Conservation (phyloP, 352 stramenopile genomes). For the Phytopythium aichiense region DNA sequence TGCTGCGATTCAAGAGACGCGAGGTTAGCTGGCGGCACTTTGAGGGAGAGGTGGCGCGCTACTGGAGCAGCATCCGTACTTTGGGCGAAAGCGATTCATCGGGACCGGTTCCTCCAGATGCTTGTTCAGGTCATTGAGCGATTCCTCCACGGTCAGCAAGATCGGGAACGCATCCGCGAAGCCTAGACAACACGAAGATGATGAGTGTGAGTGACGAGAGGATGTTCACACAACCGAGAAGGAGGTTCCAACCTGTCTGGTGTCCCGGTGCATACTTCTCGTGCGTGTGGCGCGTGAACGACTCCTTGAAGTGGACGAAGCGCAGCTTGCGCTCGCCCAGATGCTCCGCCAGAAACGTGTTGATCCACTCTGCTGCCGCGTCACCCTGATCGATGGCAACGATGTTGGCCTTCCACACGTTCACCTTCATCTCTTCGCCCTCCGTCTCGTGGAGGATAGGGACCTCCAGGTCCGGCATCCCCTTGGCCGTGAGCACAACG, state of each 20-base stretch:
- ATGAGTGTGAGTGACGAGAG: neutral
- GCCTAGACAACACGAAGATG: constrained; percentile 11
- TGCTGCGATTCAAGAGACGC: constrained; percentile 23
- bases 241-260: constrained; percentile 25
- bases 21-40: neutral
- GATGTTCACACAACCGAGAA: neutral
- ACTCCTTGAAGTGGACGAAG: constrained; percentile 56
- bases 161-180: constrained; percentile 84
- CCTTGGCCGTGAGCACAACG: constrained; percentile 54
- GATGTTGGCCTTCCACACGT: constrained; percentile 59
- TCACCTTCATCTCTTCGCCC: constrained; percentile 30
- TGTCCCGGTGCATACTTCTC: constrained; percentile 58
- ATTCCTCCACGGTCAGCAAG: constrained; percentile 54
- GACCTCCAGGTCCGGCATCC: constrained; percentile 58
- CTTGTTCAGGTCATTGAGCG: constrained; percentile 57
- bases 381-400: constrained; percentile 61
- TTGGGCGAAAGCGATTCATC: constrained; percentile 83
- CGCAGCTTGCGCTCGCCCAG: constrained; percentile 34
- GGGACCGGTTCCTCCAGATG: constrained; percentile 43
- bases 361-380: constrained; percentile 55
- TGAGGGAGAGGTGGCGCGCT: neutral
- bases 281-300: constrained; percentile 46
- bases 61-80: constrained; percentile 27
- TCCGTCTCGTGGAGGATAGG: constrained; percentile 35
- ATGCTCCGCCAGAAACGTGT: constrained; percentile 38